Percentiles rank a stretch among this genome's conserved stretches.
These are phyloP conservation scores for Neurospora pannonica DNA, from an alignment of 495 filamentous ascomycete genomes.

Conservation along the genomic window DNA sequence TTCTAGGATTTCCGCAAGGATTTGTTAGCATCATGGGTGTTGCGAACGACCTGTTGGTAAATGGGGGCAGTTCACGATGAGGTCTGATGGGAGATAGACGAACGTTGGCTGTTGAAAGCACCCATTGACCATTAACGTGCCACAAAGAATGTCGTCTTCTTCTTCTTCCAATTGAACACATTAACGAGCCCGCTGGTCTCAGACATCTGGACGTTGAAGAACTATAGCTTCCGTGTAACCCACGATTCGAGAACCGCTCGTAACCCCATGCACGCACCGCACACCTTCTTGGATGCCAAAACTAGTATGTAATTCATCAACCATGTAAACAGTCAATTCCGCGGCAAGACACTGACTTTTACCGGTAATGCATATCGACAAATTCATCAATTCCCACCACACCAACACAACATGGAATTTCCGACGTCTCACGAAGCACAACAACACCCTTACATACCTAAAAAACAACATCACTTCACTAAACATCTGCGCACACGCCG, in stretches of 20 bases:
- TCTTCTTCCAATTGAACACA: background rate
- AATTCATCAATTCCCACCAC: background rate
- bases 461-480: too few species aligned
- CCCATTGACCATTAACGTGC: background rate
- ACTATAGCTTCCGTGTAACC: background rate
- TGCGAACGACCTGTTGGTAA: background rate
- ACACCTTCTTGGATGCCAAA: background rate
- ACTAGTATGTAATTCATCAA: background rate
- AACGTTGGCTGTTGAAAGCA: background rate
- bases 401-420: background rate
- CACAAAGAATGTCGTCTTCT: background rate
- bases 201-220: background rate
- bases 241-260: background rate
- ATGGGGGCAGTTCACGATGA: background rate
- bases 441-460: background rate
- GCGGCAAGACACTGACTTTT: background rate
- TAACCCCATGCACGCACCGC: background rate
- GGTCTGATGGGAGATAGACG: background rate
- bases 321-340: background rate
- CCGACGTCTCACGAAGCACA: background rate
- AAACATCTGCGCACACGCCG: background rate
- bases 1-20: background rate
- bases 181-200: background rate
- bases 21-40: background rate
- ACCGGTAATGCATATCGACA: background rate